Evolutionary conservation across 768 basidiomycete species (phyloP).

Genomic region (Steccherinum ochraceum): DNA sequence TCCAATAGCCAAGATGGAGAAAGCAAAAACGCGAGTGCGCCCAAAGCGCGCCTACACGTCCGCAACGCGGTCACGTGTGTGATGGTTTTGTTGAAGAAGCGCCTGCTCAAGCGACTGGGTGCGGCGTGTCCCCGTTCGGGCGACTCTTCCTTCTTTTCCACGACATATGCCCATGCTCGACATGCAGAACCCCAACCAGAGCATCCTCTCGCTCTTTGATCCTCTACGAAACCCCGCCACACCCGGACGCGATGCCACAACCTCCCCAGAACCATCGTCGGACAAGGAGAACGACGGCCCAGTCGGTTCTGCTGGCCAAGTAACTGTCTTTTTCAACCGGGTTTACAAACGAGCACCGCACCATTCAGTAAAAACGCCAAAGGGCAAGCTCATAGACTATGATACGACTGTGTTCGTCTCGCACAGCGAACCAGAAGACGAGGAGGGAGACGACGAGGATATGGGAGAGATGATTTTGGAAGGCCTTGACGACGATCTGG

Average conservation of each 20-base stretch:
- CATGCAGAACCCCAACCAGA: conserved; percentile 21
- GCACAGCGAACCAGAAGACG: conserved; percentile 9
- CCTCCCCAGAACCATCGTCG: conserved; percentile 23
- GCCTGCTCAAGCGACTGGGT: background rate
- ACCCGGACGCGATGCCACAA: conserved; percentile 19
- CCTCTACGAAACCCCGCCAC: conserved; percentile 21
- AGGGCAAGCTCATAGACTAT: conserved; percentile 26
- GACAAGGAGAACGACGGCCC: conserved; percentile 29
- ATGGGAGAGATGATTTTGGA: conserved; percentile 5
- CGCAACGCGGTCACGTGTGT: background rate
- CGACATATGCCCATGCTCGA: background rate
- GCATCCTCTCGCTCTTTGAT: conserved; percentile 27
- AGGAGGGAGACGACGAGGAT: conserved; percentile 9
- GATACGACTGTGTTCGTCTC: conserved; percentile 16
- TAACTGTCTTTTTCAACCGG: conserved; percentile 27
- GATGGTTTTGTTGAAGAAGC: background rate
- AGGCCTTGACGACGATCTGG: background rate
- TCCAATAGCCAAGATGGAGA: too few species aligned
- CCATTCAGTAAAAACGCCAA: conserved; percentile 14
- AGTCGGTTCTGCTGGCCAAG: conserved; percentile 10
- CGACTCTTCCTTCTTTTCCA: background rate
- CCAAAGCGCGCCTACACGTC: too few species aligned
- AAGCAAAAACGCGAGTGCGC: too few species aligned
- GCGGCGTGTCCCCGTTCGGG: background rate
- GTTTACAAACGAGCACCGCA: conserved; percentile 15